Percentiles rank a stretch among this genome's conserved stretches.
Evolutionary conservation across 2,329 filamentous ascomycete species (phyloP).

Genomic region (Monosporascus cannonballus): DNA sequence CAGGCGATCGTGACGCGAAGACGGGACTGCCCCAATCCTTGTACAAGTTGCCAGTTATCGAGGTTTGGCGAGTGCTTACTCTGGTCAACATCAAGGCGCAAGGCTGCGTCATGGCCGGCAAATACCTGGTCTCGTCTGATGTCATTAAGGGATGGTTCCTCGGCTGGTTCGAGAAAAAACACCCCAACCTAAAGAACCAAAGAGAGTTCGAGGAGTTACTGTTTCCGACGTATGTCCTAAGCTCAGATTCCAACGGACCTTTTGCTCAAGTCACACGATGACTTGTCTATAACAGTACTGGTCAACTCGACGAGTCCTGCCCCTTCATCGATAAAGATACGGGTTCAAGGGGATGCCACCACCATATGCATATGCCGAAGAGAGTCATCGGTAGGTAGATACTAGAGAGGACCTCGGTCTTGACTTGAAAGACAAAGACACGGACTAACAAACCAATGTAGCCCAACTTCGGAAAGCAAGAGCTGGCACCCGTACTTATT

Average conservation of each 20-base stretch:
- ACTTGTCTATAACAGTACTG: background rate
- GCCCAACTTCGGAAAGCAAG: no score
- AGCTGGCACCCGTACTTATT: no score
- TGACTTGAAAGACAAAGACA: no score
- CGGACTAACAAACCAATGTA: no score
- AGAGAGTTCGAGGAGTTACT: background rate
- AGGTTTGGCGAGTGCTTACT: background rate
- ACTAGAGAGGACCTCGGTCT: no score
- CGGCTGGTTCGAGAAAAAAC: background rate
- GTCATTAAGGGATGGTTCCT: background rate
- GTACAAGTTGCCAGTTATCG: background rate
- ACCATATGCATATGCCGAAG: no score
- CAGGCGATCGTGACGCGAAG: background rate
- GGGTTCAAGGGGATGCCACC: no score
- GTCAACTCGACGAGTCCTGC: constrained; percentile 1
- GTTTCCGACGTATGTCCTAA: background rate
- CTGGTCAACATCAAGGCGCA: background rate
- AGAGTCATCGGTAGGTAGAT: no score
- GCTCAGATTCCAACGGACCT: no score
- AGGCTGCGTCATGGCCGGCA: background rate
- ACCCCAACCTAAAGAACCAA: background rate
- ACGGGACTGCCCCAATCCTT: background rate
- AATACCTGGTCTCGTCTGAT: background rate
- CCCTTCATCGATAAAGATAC: background rate
- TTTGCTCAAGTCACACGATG: background rate